phyloP scores from a whole-genome alignment of 176 grass and related monocot species.

The Panicum miliaceum region DNA sequence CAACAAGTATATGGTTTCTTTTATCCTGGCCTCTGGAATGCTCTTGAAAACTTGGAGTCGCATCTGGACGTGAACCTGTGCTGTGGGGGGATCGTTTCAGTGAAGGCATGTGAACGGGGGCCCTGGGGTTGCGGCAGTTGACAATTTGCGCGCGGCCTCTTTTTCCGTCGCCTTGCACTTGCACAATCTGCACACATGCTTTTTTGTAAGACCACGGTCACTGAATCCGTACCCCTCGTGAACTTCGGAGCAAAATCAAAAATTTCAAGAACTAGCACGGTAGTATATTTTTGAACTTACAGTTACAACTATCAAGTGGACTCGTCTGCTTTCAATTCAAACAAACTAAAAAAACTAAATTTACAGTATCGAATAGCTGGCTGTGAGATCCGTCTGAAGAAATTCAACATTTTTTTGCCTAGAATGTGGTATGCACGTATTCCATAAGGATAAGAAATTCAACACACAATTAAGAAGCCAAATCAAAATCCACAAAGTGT shows the following conservation, averaged over 20 bases:
- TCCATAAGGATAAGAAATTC: not conserved
- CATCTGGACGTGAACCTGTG: constrained; percentile 33
- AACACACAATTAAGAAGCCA: not conserved
- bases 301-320: not conserved
- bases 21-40: not conserved
- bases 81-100: not conserved
- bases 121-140: not conserved
- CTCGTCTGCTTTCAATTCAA: not conserved
- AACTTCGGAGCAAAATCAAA: not conserved
- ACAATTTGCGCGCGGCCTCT: constrained; percentile 13
- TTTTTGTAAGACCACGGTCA: not conserved
- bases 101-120: not conserved
- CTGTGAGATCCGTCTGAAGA: not conserved
- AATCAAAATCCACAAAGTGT: not conserved
- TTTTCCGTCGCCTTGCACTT: not conserved
- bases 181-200: not conserved
- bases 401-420: not conserved
- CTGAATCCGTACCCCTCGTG: not conserved
- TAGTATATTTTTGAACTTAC: not conserved
- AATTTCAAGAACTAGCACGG: not conserved
- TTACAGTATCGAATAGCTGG: not conserved
- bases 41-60: not conserved
- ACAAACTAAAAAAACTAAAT: not conserved
- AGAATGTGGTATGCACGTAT: too few relatives aligned
- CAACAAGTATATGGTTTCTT: not conserved